Evolutionary conservation across 345 rosid species (phyloP).

Genomic region (Kernera saxatilis): DNA sequence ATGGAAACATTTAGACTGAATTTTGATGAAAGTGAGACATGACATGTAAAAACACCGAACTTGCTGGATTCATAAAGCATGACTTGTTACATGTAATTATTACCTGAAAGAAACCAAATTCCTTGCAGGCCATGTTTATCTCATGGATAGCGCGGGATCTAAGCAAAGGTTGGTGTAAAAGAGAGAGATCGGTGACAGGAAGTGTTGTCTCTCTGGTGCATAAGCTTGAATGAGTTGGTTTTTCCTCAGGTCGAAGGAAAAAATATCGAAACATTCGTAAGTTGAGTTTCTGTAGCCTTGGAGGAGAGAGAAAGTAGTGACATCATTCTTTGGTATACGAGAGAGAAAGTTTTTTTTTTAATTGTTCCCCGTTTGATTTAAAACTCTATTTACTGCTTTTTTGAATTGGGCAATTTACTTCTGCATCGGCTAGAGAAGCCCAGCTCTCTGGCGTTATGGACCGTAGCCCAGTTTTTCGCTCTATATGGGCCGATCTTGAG

Average conservation of each 20-base stretch:
- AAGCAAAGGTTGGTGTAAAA: conserved; percentile 19
- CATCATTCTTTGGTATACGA: background rate
- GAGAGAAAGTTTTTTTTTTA: background rate
- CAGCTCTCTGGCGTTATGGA: no score
- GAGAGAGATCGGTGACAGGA: conserved; percentile 28
- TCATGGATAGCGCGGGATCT: conserved; percentile 8
- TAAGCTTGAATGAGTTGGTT: conserved; percentile 19
- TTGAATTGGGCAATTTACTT: no score
- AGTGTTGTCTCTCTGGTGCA: conserved; percentile 5
- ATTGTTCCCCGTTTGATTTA: background rate
- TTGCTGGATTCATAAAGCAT: background rate
- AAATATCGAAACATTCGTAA: background rate
- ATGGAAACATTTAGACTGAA: background rate
- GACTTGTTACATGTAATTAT: background rate
- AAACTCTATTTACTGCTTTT: no score
- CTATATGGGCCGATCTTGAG: background rate
- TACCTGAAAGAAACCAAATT: conserved; percentile 36
- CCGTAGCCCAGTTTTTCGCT: no score
- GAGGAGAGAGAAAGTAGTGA: background rate
- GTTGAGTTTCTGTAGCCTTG: conserved; percentile 4
- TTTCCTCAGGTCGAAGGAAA: conserved; percentile 8
- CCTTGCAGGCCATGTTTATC: conserved; percentile 27
- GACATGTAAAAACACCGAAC: background rate
- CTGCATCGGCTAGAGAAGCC: no score
- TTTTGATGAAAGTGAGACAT: conserved; percentile 15